Percentiles rank a stretch among this genome's conserved stretches.
These are phyloP conservation scores for Trichoderma asperelloides DNA, from an alignment of 495 filamentous ascomycete species.

Conservation along the genomic window DNA sequence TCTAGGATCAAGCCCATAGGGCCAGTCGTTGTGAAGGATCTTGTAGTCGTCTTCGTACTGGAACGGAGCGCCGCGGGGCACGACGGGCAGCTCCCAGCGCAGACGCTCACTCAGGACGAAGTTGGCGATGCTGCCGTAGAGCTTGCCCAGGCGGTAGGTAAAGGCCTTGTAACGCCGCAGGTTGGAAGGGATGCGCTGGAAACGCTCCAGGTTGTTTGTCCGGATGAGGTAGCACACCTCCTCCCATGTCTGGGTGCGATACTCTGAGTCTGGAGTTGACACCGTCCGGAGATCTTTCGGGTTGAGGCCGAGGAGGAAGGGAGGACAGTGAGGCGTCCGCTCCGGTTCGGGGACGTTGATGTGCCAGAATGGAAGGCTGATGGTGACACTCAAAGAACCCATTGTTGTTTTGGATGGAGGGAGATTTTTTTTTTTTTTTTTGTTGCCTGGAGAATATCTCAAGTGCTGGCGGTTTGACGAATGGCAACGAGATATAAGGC, in stretches of 20 bases:
- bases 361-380: conserved; percentile 62
- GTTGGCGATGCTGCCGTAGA: conserved; percentile 64
- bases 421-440: neutral
- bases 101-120: conserved; percentile 62
- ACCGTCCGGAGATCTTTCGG: conserved; percentile 54
- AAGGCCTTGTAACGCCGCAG: conserved; percentile 64
- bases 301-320: conserved; percentile 49
- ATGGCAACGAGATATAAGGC: neutral
- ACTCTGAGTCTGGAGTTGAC: conserved; percentile 53
- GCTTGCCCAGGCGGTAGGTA: conserved; percentile 47
- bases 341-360: conserved; percentile 58
- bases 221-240: conserved; percentile 52
- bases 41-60: conserved; percentile 54
- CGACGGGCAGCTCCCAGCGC: conserved; percentile 44
- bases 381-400: neutral
- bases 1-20: conserved; percentile 65
- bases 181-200: conserved; percentile 65
- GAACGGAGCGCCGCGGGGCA: conserved; percentile 29
- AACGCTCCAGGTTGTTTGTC: conserved; percentile 60
- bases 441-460: neutral
- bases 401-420: neutral
- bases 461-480: neutral
- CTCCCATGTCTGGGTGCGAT: conserved; percentile 50
- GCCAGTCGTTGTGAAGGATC: conserved; percentile 83
- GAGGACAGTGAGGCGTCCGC: conserved; percentile 58